Conservation (phyloP, 2,329 filamentous ascomycete species). For the Penicillium sp. region DNA sequence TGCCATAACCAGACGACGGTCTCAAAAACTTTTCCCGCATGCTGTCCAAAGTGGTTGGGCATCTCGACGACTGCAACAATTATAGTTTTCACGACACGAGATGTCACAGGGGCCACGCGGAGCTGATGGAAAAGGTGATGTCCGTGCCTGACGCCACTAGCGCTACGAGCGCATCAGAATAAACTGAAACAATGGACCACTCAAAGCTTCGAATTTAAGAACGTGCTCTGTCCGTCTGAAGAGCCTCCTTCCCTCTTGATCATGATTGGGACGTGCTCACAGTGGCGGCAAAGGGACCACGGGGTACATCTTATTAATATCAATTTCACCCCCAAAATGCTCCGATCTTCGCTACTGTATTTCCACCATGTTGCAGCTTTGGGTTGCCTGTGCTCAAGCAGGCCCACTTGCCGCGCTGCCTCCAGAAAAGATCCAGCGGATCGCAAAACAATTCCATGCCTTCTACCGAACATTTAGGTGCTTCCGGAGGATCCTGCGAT, state of each 20-base stretch:
- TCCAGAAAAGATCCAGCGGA: neutral
- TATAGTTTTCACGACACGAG: slow-evolving; percentile 4
- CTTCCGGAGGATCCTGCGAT: slow-evolving; percentile 5
- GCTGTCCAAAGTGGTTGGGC: neutral
- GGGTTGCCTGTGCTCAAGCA: slow-evolving; percentile 2
- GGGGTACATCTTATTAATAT: slow-evolving; percentile 1
- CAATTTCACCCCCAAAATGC: neutral
- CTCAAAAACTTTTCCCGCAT: neutral
- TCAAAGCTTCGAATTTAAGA: slow-evolving; percentile 1
- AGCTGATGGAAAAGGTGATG: slow-evolving; percentile 6
- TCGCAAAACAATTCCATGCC: neutral
- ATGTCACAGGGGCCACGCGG: neutral
- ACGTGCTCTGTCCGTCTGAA: slow-evolving; percentile 4
- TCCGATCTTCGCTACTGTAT: slow-evolving; percentile 1
- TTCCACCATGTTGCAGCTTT: slow-evolving; percentile 9
- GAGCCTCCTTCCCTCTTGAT: neutral
- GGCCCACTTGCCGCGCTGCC: slow-evolving; percentile 8
- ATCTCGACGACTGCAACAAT: neutral
- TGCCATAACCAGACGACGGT: neutral
- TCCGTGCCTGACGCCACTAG: slow-evolving; percentile 10
- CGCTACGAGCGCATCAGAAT: slow-evolving; percentile 1
- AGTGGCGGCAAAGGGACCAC: neutral
- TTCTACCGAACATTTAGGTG: slow-evolving; percentile 4
- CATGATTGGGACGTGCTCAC: slow-evolving; percentile 7
- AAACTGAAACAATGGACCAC: neutral